A percentile compares a stretch with the other conserved stretches of the same genome.
These are phyloP conservation scores for Balamuthia mandrillaris DNA, from an alignment of 208 protist genomes.

Conservation along the genomic window DNA sequence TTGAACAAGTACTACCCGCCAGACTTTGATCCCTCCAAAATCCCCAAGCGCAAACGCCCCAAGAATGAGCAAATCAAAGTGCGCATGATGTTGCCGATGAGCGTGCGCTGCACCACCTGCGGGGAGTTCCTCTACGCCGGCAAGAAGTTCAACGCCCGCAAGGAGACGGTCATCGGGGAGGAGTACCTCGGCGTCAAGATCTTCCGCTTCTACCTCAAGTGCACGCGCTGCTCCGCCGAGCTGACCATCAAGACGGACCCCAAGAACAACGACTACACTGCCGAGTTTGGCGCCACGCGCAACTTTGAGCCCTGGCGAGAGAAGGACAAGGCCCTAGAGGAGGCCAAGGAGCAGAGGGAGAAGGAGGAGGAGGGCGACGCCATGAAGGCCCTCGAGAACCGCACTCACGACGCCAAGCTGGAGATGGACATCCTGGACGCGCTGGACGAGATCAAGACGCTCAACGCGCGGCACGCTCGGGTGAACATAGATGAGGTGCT, in stretches of 20 bases:
- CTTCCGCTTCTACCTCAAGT: constrained; percentile 79
- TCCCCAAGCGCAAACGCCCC: not conserved
- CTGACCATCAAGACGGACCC: constrained; percentile 81
- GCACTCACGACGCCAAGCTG: constrained; percentile 23
- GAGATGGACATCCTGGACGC: constrained; percentile 39
- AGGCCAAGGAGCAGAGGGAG: constrained; percentile 2
- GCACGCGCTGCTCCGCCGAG: constrained; percentile 71
- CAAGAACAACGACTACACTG: constrained; percentile 76
- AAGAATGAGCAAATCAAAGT: constrained; percentile 53
- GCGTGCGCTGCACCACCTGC: constrained; percentile 72
- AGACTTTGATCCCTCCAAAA: constrained; percentile 39
- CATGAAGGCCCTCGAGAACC: constrained; percentile 39
- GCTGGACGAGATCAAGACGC: constrained; percentile 22
- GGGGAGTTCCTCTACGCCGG: constrained; percentile 74
- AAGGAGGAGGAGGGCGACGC: constrained; percentile 32
- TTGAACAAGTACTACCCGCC: constrained; percentile 48
- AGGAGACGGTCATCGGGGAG: constrained; percentile 73
- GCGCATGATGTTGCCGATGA: constrained; percentile 81
- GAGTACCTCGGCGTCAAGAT: constrained; percentile 76
- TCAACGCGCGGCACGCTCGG: constrained; percentile 16
- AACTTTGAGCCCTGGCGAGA: constrained; percentile 76
- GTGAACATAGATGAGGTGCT: constrained; percentile 15
- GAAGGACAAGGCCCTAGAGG: not conserved
- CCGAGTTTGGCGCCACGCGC: constrained; percentile 63
- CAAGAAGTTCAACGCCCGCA: constrained; percentile 77